Base-by-base conservation (phyloP, 108 stramenopile species). In the Pseudonitzschia multiseries region DNA sequence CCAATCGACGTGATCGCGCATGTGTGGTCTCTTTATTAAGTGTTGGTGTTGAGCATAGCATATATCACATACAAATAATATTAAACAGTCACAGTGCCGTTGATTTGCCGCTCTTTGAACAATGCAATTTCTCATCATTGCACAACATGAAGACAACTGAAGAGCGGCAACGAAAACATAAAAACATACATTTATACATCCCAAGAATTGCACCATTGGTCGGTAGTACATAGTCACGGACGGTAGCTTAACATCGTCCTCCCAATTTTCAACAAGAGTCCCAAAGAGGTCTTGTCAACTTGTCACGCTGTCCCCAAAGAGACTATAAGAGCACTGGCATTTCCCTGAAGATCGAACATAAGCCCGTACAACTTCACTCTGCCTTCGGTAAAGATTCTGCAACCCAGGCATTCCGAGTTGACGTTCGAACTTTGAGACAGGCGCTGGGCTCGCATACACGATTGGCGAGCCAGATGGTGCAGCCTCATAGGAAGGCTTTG, bases 361-460 rank as follows among this genome's bases (percentile, higher is more conserved):
- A 9, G 80, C 78, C 15, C 77, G 57, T 26, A 79, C 36, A 1
- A 85, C 86, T 48, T 83, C 60, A 15, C 87, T 88, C 40, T 86
- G 80, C 48, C 91, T 81, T 59, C 93, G 83, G 75, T 83, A 95
- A 26, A 95, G 65, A 41, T 77, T 90, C 65, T 89, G 83, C 62
- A 95, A 76, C 5, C 93, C 93, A 33, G 93, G 89, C 78, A 92
- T 82, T 24, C 60, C 51, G 4, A 95, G 75, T 26, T 81, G 77
- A 63, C 74, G 75, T 46, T 95, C 91, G 77, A 92, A 92, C 13
- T 75, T 81, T 4, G 91, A 92, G 27, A 84, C 27, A 40, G 93
- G 93, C 50, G 91, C 91, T 56, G 91, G 91, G 72, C 81, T 86
- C 32, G 87, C 80, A 71, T 95, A 95, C 54, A 95, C 57, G 75